A percentile compares a stretch with the other conserved stretches of the same genome.
These are phyloP conservation scores for Glebionis coronaria DNA, from an alignment of 129 eudicot genomes.

Conservation along the genomic window DNA sequence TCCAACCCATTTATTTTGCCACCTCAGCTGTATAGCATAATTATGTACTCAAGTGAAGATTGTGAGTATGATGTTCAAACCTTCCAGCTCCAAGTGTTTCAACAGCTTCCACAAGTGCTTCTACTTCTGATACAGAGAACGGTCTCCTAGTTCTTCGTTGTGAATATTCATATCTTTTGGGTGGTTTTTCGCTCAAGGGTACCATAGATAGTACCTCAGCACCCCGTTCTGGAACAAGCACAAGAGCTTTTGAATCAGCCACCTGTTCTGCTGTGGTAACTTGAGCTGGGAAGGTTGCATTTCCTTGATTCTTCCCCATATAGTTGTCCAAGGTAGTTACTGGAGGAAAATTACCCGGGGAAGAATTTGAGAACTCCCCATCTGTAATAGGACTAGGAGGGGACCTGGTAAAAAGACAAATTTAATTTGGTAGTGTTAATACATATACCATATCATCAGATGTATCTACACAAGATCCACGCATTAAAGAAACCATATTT, in stretches of 20 bases:
- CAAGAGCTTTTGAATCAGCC: conserved; percentile 61
- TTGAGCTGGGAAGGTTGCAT: conserved; percentile 34
- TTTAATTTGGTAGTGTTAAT: neutral
- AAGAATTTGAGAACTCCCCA: conserved; percentile 27
- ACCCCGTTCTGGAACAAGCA: conserved; percentile 42
- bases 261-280: conserved; percentile 26
- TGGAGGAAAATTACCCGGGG: conserved; percentile 27
- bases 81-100: conserved; percentile 99
- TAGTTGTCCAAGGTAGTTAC: conserved; percentile 35
- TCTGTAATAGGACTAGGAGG: conserved; percentile 36
- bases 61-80: conserved; percentile 28
- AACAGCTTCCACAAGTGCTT: conserved; percentile 95
- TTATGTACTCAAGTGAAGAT: neutral
- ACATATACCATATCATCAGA: too few relatives aligned
- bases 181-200: conserved; percentile 47
- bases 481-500: neutral
- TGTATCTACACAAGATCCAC: too few relatives aligned
- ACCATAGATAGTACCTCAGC: conserved; percentile 47
- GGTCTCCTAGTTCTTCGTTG: conserved; percentile 79
- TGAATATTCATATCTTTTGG: conserved; percentile 56
- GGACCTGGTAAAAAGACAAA: conserved; percentile 35
- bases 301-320: conserved; percentile 28
- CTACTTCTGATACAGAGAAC: conserved; percentile 95
- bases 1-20: too few relatives aligned
- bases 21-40: neutral